These are phyloP conservation scores for Pseudocercospora macadamiae DNA, from an alignment of 2,329 filamentous ascomycete species.

Conservation along the genomic window DNA sequence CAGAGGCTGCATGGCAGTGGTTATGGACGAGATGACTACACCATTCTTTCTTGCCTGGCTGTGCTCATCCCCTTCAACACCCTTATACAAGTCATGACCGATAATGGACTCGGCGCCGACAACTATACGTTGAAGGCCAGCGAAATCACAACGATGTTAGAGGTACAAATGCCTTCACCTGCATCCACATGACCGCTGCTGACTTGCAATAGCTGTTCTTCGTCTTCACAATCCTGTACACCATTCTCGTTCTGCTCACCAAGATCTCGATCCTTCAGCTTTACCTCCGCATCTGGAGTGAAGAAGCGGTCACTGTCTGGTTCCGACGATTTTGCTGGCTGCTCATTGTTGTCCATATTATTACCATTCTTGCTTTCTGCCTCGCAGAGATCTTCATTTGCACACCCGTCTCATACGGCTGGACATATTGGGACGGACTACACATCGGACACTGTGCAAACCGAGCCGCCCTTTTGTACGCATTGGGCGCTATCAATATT, in stretches of 20 bases:
- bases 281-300: conserved; percentile 27
- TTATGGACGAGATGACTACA: conserved; percentile 27
- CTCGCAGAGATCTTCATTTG: conserved; percentile 24
- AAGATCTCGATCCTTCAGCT: conserved; percentile 25
- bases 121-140: conserved; percentile 21
- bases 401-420: conserved; percentile 18
- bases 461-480: conserved; percentile 20
- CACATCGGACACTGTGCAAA: conserved; percentile 23
- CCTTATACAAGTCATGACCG: conserved; percentile 23
- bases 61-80: conserved; percentile 22
- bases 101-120: conserved; percentile 23
- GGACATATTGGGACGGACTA: conserved; percentile 25
- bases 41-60: conserved; percentile 20
- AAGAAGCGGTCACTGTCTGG: conserved; percentile 23
- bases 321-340: conserved; percentile 25
- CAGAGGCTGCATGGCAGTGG: conserved; percentile 25
- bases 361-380: conserved; percentile 21
- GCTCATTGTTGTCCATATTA: conserved; percentile 17
- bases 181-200: neutral
- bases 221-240: conserved; percentile 27
- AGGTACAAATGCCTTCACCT: conserved; percentile 7
- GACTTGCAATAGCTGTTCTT: conserved; percentile 21
- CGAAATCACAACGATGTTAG: conserved; percentile 22
- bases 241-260: conserved; percentile 23
- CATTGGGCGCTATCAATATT: conserved; percentile 26